A percentile compares a stretch with the other conserved stretches of the same genome.
phyloP scores from a whole-genome alignment of 805 yeast genomes.

The Saccharomycopsis malanga region DNA sequence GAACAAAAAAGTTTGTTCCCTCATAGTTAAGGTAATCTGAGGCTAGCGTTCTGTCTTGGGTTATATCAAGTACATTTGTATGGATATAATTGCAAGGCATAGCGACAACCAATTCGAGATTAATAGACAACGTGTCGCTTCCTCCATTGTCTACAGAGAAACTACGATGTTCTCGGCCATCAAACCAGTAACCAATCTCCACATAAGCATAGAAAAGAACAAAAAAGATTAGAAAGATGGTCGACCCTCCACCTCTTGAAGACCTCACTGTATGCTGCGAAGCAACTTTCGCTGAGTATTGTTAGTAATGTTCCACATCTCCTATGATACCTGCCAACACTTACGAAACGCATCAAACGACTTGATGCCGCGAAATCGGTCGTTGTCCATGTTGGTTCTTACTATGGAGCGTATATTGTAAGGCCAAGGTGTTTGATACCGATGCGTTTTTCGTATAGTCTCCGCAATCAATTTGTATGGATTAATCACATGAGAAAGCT shows the following conservation, averaged over 20 bases:
- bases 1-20: constrained; percentile 52
- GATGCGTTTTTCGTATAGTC: too few relatives aligned
- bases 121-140: constrained; percentile 53
- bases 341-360: constrained; percentile 68
- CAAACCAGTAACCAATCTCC: constrained; percentile 77
- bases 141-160: constrained; percentile 65
- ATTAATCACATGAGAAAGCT: too few relatives aligned
- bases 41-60: constrained; percentile 74
- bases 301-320: constrained; percentile 16
- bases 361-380: constrained; percentile 29
- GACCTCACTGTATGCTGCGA: constrained; percentile 69
- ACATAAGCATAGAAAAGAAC: constrained; percentile 71
- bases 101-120: constrained; percentile 72
- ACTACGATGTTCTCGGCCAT: constrained; percentile 73
- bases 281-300: constrained; percentile 51
- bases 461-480: too few relatives aligned
- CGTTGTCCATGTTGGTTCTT: background rate
- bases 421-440: too few relatives aligned
- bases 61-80: constrained; percentile 68
- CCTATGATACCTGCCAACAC: constrained; percentile 24
- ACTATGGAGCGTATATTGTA: too few relatives aligned
- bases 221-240: constrained; percentile 54
- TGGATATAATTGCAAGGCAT: constrained; percentile 77
- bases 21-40: constrained; percentile 67
- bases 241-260: constrained; percentile 67